Conservation (phyloP, 2,329 filamentous ascomycete genomes). For the Clonostachys byssicola region DNA sequence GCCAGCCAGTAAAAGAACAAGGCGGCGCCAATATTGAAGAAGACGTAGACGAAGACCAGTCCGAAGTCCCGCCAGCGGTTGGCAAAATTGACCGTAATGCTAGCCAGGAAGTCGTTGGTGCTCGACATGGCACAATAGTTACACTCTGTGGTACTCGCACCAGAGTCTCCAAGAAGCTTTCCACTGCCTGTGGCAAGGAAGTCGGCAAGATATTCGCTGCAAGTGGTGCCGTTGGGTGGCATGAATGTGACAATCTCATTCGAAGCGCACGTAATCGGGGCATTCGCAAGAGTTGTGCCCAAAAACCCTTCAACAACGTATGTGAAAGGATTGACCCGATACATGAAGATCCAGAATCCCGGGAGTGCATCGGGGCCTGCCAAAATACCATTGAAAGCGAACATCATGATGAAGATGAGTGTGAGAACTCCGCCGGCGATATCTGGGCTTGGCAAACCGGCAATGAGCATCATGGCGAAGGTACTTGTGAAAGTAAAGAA, state of each 20-base stretch:
- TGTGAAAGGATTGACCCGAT: slow-evolving; percentile 55
- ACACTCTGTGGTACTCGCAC: slow-evolving; percentile 60
- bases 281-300: slow-evolving; percentile 17
- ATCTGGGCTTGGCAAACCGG: slow-evolving; percentile 42
- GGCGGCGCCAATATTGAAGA: slow-evolving; percentile 45
- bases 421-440: slow-evolving; percentile 65
- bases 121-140: slow-evolving; percentile 35
- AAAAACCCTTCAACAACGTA: slow-evolving; percentile 19
- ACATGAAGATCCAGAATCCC: slow-evolving; percentile 72
- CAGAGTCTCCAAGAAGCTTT: slow-evolving; percentile 60
- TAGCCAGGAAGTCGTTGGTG: slow-evolving; percentile 32
- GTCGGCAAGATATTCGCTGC: slow-evolving; percentile 51
- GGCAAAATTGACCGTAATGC: slow-evolving; percentile 36
- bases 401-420: slow-evolving; percentile 61
- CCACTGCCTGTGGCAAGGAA: slow-evolving; percentile 27
- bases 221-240: slow-evolving; percentile 48
- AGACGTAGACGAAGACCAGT: slow-evolving; percentile 48
- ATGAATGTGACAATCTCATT: slow-evolving; percentile 65
- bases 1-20: slow-evolving; percentile 46
- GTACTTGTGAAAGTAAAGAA: slow-evolving; percentile 68
- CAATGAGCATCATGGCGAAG: slow-evolving; percentile 62
- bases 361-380: slow-evolving; percentile 54
- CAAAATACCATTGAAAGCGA: slow-evolving; percentile 65
- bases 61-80: slow-evolving; percentile 54
- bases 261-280: slow-evolving; percentile 42